Percentiles rank a stretch among this genome's conserved stretches.
Evolutionary conservation across 371 early-diverging fungal species (phyloP).

Genomic region (Apophysomyces variabilis): DNA sequence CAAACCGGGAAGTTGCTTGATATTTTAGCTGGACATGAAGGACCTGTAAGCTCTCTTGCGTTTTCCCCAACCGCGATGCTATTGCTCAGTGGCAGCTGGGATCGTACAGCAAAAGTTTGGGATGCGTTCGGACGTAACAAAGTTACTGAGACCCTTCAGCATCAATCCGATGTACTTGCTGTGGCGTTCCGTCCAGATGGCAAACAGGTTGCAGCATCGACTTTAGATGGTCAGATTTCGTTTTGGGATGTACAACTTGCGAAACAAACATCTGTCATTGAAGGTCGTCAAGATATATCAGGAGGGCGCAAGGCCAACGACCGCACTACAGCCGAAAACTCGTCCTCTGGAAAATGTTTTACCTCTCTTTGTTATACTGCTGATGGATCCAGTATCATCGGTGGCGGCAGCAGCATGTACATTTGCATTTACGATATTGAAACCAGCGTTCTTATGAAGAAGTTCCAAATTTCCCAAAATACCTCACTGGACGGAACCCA

Average conservation of each 20-base stretch:
- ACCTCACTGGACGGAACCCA: slow-evolving; percentile 92
- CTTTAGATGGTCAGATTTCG: slow-evolving; percentile 90
- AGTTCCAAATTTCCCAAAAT: slow-evolving; percentile 91
- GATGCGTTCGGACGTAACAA: slow-evolving; percentile 91
- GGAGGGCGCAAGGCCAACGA: slow-evolving; percentile 85
- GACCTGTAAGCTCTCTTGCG: slow-evolving; percentile 83
- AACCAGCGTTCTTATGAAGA: slow-evolving; percentile 77
- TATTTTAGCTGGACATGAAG: slow-evolving; percentile 92
- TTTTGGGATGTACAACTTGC: slow-evolving; percentile 89
- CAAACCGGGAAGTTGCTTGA: slow-evolving; percentile 97
- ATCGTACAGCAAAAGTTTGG: slow-evolving; percentile 92
- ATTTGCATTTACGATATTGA: slow-evolving; percentile 94
- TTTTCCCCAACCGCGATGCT: slow-evolving; percentile 83
- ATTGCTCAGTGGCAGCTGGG: slow-evolving; percentile 94
- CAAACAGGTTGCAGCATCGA: slow-evolving; percentile 83
- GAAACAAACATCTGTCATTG: slow-evolving; percentile 75
- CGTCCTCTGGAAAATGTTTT: slow-evolving; percentile 86
- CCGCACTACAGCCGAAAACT: slow-evolving; percentile 83
- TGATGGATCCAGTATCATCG: slow-evolving; percentile 90
- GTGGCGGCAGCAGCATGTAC: slow-evolving; percentile 93
- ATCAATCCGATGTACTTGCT: slow-evolving; percentile 86
- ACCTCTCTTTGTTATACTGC: slow-evolving; percentile 92
- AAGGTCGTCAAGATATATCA: slow-evolving; percentile 92
- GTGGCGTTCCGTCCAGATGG: slow-evolving; percentile 93
- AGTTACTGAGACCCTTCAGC: slow-evolving; percentile 78